Base-by-base conservation (phyloP, 2,329 filamentous ascomycete species). In the Scortechinia acanthostroma region DNA sequence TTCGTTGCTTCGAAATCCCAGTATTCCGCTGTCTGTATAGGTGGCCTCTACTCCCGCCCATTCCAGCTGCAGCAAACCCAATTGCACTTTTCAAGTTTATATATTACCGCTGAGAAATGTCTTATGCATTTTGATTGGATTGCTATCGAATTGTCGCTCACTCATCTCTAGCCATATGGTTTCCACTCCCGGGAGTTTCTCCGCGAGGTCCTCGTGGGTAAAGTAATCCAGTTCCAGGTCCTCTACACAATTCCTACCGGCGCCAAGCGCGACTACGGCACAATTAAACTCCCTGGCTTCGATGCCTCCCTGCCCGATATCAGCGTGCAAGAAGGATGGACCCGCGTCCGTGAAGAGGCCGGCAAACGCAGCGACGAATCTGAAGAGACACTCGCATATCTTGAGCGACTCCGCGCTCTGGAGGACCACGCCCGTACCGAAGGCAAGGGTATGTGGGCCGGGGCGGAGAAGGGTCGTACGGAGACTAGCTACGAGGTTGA, bases 101-200 rank as follows among this genome's bases (percentile, higher is more conserved):
- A n/a, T n/a, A n/a, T n/a, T n/a, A n/a, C n/a, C n/a, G n/a, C n/a
- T n/a, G n/a, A n/a, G n/a, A n/a, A n/a, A n/a, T n/a, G n/a, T n/a
- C 25, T 30, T 30, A 30, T 30, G 10, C 10, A 30, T 30, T n/a
- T 30, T n/a, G n/a, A 30, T 30, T 30, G 25, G n/a, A 10, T 30
- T 30, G 25, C 10, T 30, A 30, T n/a, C 25, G n/a, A n/a, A n/a
- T n/a, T 10, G n/a, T 10, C n/a, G 10, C 10, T 10, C 10, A 30
- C n/a, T 40, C 35, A 40, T 19, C 20, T 13, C 14, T 19, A 96
- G 76, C 83, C 86, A 28, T 94, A 86, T 59, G 90, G 88, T 47
- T 98, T 96, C 66, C 86, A 93, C 66, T 95, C 93, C 48, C 88
- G 93, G 59, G 93, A 98, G 66, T 93, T 87, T 62, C 77, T 98